Evolutionary conservation across 176 grass and related monocot species (phyloP).

Genomic region (Oryza nivara): DNA sequence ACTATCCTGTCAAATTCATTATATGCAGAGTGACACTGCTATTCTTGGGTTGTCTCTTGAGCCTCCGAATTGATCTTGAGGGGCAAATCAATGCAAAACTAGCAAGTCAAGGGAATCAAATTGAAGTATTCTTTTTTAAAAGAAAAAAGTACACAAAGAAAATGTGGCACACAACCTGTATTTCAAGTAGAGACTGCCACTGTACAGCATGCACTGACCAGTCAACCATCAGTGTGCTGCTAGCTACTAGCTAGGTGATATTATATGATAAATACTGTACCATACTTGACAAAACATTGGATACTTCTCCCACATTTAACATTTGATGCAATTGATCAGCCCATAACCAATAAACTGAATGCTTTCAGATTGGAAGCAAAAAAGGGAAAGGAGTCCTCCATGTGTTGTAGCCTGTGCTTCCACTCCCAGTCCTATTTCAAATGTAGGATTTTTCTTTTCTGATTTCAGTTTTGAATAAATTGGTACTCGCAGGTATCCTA

Average conservation of each 20-base stretch:
- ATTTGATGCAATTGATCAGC: neutral
- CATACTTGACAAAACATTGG: slow-evolving; percentile 6
- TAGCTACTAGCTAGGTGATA: neutral
- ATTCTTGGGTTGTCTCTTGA: neutral
- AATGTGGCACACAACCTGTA: neutral
- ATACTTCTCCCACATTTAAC: neutral
- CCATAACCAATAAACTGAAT: neutral
- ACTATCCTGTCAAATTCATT: neutral
- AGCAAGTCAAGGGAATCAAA: neutral
- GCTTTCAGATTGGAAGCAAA: neutral
- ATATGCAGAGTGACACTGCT: neutral
- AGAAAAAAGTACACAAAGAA: neutral
- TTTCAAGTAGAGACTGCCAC: neutral
- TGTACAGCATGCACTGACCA: neutral
- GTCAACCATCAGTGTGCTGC: slow-evolving; percentile 1
- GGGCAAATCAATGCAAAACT: neutral
- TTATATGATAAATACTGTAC: neutral
- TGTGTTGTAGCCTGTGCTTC: neutral
- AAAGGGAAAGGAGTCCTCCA: neutral
- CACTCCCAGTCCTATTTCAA: neutral
- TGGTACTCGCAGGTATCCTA: too few relatives aligned
- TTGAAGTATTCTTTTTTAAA: neutral
- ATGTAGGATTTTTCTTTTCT: neutral
- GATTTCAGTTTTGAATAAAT: neutral
- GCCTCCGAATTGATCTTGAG: neutral